Evolutionary conservation across 306 rosid genomes (phyloP), one percentile per base, ranked within the genome.

Genomic region (Lathyrus aphaca): DNA sequence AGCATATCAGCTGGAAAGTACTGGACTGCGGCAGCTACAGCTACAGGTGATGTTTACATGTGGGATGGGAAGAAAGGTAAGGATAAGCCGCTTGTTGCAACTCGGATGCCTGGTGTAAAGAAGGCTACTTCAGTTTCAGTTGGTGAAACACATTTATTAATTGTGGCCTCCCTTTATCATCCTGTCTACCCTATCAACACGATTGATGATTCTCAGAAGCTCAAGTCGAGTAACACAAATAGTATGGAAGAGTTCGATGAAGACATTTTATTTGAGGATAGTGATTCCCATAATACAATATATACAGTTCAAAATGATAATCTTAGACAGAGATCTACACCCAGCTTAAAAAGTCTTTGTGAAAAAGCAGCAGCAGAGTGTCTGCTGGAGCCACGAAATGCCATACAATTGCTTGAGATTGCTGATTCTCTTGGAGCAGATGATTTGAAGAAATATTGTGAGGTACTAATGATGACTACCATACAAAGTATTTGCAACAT

Each of bases 371-470:
- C 97, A 38, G 97, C 96, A 6, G 95, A 90, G 59, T 77, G 78
- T 84, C 54, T 94, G 69, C 97, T 94, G 79, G 98, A 94, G 83
- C 98, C 98, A 71, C 88, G 98, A 19, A 94, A 94, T 79, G 90
- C 98, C 50, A 67, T 88, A 30, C 94, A 87, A 68, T 58, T 94
- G 72, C 95, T 94, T 62, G 97, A 94, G 79, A 91, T 94, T 77
- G 91, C 98, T 3, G 97, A 88, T 72, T 81, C 96, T 55, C 92
- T 94, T 12, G 94, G 81, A 68, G 97, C 95, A 21, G 77, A 82
- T 78, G 88, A 88, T 84, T 71, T 94, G 79, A 81, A 82, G 83
- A 88, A 88, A 82, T 78, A 94, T 39, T 94, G 97, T 49, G 95
- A 94, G 96, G 98, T 93, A 88, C 54, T 57, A 6, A 37, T 66